Base-by-base conservation (phyloP, 352 stramenopile genomes). In the Pythium sp. region DNA sequence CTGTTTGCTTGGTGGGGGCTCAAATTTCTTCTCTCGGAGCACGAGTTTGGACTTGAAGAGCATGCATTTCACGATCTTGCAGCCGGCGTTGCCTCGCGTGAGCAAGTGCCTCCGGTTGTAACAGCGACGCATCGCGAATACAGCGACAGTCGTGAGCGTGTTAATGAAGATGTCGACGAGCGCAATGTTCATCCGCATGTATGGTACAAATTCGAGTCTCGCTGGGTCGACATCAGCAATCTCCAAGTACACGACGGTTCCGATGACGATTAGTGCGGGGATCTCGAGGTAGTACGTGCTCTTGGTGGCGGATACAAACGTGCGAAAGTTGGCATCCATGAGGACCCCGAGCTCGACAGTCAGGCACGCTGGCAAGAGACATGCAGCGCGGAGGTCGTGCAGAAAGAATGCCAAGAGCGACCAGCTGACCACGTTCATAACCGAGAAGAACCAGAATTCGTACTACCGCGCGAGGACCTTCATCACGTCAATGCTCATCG, bases 111-210 rank as follows among this genome's bases (percentile, higher is more conserved):
- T 67, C 22, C 78, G 76, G 28, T 62, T 72, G 67, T 78, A 82
- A 3, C 71, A 57, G 26, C 73, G 72, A 15, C 71, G 75, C 32
- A 71, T 66, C 3, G 78, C 59, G 30, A 84, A 82, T 9, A 78
- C 51, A n/a, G 72, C 61, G 2, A 84, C 69, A 4, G 73, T 80
- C 22, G 71, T 41, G 11, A 71, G 60, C 8, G 75, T 72, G 41
- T 80, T 84, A 32, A 62, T 46, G 34, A 80, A 82, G 9, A 82
- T 49, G 34, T 78, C 75, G 18, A 81, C 28, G 36, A 82, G 54
- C 3, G 65, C 56, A 5, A 84, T 38, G 14, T 65, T 66, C 43
- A 79, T 61, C 11, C 71, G 54, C 12, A 53, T 36, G 24, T 73
- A 62, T 7, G 54, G 49, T 14, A 73, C 61, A 12, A 46, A 38